phyloP scores from a whole-genome alignment of 2,329 filamentous ascomycete genomes.

The Colletotrichum sansevieriae region DNA sequence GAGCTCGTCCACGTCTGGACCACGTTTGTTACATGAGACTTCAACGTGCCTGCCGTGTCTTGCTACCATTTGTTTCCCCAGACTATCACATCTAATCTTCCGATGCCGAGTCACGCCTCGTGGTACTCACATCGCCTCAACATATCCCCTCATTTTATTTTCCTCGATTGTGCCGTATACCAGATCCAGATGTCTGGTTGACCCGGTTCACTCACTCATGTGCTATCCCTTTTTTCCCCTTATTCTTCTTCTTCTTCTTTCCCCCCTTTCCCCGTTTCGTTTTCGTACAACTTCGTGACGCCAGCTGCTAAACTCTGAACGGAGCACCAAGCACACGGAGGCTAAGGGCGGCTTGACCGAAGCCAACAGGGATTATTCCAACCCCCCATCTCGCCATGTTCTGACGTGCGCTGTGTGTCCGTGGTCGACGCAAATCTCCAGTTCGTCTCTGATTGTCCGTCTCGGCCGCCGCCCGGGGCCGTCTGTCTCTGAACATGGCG shows the following conservation, averaged over 20 bases:
- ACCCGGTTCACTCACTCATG: conserved; percentile 21
- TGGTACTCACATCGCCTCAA: neutral
- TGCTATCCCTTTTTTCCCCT: conserved; percentile 7
- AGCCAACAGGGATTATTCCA: conserved; percentile 15
- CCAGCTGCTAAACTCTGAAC: conserved; percentile 5
- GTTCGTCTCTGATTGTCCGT: conserved; percentile 29
- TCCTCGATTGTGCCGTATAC: conserved; percentile 13
- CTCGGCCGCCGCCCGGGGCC: conserved; percentile 4
- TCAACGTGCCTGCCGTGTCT: conserved; percentile 5
- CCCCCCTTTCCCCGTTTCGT: neutral
- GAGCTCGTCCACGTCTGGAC: no score
- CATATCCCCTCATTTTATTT: conserved; percentile 6
- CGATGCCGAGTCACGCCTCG: conserved; percentile 18
- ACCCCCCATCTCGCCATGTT: conserved; percentile 13
- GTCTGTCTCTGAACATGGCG: neutral
- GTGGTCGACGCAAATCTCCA: conserved; percentile 23
- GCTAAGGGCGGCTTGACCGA: neutral
- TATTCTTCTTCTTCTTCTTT: neutral
- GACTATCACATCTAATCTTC: conserved; percentile 6
- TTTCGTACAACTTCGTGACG: conserved; percentile 17
- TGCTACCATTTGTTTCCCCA: neutral
- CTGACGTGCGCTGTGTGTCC: conserved; percentile 15
- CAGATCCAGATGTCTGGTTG: conserved; percentile 18
- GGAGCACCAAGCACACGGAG: no score
- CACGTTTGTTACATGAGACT: no score